Base-by-base conservation (phyloP, 2,329 filamentous ascomycete species). In the Rutstroemia sp. region DNA sequence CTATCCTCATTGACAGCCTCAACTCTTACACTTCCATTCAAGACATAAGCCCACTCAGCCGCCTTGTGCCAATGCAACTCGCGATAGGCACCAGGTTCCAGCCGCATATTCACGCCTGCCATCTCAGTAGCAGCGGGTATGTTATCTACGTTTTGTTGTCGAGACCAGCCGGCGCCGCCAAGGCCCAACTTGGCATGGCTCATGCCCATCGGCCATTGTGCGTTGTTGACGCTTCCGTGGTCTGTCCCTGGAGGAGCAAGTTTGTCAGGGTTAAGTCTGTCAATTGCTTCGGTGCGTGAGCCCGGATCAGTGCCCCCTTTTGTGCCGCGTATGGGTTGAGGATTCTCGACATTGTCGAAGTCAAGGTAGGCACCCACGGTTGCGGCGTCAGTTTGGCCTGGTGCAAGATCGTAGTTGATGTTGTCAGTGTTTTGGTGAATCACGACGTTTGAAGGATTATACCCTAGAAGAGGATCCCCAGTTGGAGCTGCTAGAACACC, bases 31-130 rank as follows among this genome's bases (percentile, higher is more conserved):
- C 79, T 77, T 51, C 87, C 87, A 56, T 86, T 81, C 0, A 90
- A 78, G 2, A 90, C 83, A 60, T 87, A 89, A 0, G 84, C 85
- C 87, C 87, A 90, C 67, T 91, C 87, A 39, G 85, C 86, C 68
- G 89, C 84, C 64, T 87, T 88, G 74, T 91, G 87, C 87, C 87
- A 91, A 67, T 91, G 87, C 8, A 91, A 76, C 69, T 91, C 87
- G 27, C 87, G 84, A 63, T 88, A 88, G 34, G 85, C 87, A 38
- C 86, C 86, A 60, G 81, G 73, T 40, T 85, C 86, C 2, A 91
- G 80, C 10, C 87, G 80, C 87, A 91, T 91, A 69, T 91, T 89
- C 54, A 90, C 87, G 42, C 84, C 83, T 2, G 87, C 87, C 46
- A 91, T 78, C 67, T 89, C 84, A n/a, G 81, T 76, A 63, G 82